Evolutionary conservation across 2,329 filamentous ascomycete genomes (phyloP).

Genomic region (Trichophyton benhamiae): DNA sequence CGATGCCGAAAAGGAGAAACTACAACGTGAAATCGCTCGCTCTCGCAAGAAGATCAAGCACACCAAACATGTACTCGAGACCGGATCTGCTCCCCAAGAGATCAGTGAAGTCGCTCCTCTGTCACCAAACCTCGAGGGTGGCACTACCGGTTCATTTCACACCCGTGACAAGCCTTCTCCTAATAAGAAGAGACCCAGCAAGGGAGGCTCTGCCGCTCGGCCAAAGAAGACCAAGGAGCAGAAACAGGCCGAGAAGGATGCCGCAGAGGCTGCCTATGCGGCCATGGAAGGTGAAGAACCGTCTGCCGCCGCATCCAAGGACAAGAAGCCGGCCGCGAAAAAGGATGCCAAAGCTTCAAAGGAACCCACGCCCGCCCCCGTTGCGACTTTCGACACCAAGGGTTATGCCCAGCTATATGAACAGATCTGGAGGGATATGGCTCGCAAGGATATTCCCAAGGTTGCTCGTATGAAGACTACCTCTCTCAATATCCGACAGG

Average conservation of each 20-base stretch:
- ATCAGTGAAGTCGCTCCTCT: slow-evolving; percentile 57
- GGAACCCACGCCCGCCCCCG: slow-evolving; percentile 37
- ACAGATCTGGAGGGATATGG: slow-evolving; percentile 91
- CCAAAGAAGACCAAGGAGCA: slow-evolving; percentile 79
- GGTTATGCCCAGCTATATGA: slow-evolving; percentile 95
- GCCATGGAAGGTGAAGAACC: slow-evolving; percentile 42
- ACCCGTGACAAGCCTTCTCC: slow-evolving; percentile 45
- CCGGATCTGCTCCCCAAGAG: slow-evolving; percentile 63
- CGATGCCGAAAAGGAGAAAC: slow-evolving; percentile 67
- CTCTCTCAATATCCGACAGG: slow-evolving; percentile 73
- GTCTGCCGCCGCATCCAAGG: slow-evolving; percentile 44
- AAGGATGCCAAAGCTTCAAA: slow-evolving; percentile 33
- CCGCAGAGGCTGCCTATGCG: slow-evolving; percentile 76
- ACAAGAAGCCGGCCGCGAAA: slow-evolving; percentile 35
- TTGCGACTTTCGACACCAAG: slow-evolving; percentile 67
- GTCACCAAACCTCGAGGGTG: slow-evolving; percentile 71
- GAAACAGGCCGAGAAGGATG: slow-evolving; percentile 57
- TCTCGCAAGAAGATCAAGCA: slow-evolving; percentile 87
- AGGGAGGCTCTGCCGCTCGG: slow-evolving; percentile 41
- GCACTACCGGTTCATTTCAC: slow-evolving; percentile 74
- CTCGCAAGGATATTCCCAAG: slow-evolving; percentile 86
- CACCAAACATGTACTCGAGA: slow-evolving; percentile 75
- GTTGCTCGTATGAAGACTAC: slow-evolving; percentile 77
- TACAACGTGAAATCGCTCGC: slow-evolving; percentile 73
- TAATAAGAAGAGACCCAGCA: slow-evolving; percentile 44